Conservation (phyloP, 176 grass and related monocot genomes). For the Chloris gayana region DNA sequence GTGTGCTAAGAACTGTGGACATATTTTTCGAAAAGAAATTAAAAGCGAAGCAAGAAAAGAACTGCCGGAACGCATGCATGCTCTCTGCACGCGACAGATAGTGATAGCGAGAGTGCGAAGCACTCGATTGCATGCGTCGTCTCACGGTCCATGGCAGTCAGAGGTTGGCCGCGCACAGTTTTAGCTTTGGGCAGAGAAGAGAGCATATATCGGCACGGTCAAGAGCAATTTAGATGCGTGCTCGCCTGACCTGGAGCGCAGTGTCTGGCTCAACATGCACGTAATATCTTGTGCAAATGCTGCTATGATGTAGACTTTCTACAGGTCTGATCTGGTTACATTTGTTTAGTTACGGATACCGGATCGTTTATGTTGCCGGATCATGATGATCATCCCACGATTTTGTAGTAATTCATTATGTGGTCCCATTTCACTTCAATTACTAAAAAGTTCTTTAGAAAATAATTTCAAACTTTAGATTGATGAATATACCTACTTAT, state of each 20-base stretch:
- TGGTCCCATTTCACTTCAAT: background rate
- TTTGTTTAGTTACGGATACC: constrained; percentile 12
- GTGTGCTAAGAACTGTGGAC: constrained; percentile 4
- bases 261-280: too few species aligned
- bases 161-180: background rate
- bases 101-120: constrained; percentile 16
- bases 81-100: constrained; percentile 36
- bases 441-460: too few species aligned
- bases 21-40: background rate
- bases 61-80: constrained; percentile 30
- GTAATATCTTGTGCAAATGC: background rate
- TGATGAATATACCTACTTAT: too few species aligned
- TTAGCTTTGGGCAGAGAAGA: background rate
- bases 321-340: background rate
- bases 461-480: background rate
- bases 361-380: background rate
- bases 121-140: constrained; percentile 28
- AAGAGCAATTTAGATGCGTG: background rate
- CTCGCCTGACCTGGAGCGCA: too few species aligned
- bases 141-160: background rate
- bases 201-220: background rate
- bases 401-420: too few species aligned
- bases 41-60: background rate
- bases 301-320: background rate
- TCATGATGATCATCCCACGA: too few species aligned